Conservation (phyloP, 2,329 filamentous ascomycete genomes). For the Diaporthe velutina region DNA sequence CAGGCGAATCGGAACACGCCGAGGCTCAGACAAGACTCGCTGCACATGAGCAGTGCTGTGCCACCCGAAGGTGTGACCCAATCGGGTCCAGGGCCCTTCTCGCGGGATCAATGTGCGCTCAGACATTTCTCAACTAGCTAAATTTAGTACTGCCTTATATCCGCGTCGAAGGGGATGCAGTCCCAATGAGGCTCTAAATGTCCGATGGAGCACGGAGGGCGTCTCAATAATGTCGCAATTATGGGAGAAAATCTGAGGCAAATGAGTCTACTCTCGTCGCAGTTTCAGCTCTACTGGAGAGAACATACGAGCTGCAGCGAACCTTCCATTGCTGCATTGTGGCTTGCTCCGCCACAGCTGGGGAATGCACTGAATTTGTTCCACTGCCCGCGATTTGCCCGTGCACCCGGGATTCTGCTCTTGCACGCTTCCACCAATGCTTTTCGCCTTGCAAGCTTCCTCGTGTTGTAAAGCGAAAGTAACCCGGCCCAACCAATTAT, state of each 20-base stretch:
- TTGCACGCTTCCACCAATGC: slow-evolving; percentile 19
- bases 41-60: neutral
- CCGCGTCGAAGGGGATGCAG: neutral
- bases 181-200: neutral
- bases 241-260: neutral
- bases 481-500: slow-evolving; percentile 21
- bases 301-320: slow-evolving; percentile 15
- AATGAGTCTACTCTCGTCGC: too few relatives aligned
- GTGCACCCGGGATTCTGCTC: slow-evolving; percentile 14
- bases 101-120: neutral
- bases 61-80: neutral
- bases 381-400: slow-evolving; percentile 17
- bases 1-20: slow-evolving; percentile 1
- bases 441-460: neutral
- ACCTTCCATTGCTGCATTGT: slow-evolving; percentile 2
- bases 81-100: neutral
- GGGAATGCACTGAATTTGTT: neutral
- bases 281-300: neutral
- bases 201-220: neutral
- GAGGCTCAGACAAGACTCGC: neutral
- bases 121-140: neutral
- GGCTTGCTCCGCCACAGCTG: slow-evolving; percentile 25
- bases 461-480: slow-evolving; percentile 5
- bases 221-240: neutral
- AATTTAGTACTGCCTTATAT: neutral